Percentiles rank a stretch among this genome's conserved stretches.
Conservation (phyloP, 2,329 filamentous ascomycete species). For the Lasiodiplodia theobromae region DNA sequence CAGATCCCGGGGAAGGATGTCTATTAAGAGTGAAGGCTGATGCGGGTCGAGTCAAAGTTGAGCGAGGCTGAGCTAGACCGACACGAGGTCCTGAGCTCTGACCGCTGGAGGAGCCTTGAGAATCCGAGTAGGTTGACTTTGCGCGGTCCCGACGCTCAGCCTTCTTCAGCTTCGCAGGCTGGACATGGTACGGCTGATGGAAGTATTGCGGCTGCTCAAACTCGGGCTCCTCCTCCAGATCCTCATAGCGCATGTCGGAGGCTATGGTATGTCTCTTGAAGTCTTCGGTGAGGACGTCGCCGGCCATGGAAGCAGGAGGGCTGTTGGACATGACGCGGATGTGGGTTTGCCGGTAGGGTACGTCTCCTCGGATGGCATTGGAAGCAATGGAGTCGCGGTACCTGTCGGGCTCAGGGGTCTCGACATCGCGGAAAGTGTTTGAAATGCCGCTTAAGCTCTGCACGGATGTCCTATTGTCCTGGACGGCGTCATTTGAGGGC, state of each 20-base stretch:
- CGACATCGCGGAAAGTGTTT: slow-evolving; percentile 43
- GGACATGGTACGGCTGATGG: slow-evolving; percentile 54
- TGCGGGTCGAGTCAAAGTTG: slow-evolving; percentile 70
- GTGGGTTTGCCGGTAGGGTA: slow-evolving; percentile 7
- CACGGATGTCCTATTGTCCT: slow-evolving; percentile 41
- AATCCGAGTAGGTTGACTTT: slow-evolving; percentile 39
- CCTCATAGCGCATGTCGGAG: slow-evolving; percentile 21
- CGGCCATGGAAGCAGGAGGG: slow-evolving; percentile 12
- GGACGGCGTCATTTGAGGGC: slow-evolving; percentile 40
- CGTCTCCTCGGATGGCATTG: slow-evolving; percentile 10
- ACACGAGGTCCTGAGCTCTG: slow-evolving; percentile 38
- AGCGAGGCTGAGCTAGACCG: slow-evolving; percentile 56
- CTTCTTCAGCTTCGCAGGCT: slow-evolving; percentile 34
- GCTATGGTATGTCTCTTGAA: slow-evolving; percentile 18
- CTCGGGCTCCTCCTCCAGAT: slow-evolving; percentile 38
- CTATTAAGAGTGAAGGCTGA: slow-evolving; percentile 78
- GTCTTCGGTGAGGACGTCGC: slow-evolving; percentile 19
- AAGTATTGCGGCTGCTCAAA: slow-evolving; percentile 60
- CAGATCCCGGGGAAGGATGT: slow-evolving; percentile 59
- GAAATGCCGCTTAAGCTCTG: slow-evolving; percentile 42
- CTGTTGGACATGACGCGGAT: slow-evolving; percentile 26
- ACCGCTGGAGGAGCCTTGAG: slow-evolving; percentile 41
- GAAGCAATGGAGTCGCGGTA: slow-evolving; percentile 24
- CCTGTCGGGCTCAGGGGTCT: slow-evolving; percentile 36
- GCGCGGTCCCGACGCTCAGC: slow-evolving; percentile 34